Evolutionary conservation across 345 rosid species (phyloP), one percentile per base, ranked within the genome.

Genomic region (Populus nigra): DNA sequence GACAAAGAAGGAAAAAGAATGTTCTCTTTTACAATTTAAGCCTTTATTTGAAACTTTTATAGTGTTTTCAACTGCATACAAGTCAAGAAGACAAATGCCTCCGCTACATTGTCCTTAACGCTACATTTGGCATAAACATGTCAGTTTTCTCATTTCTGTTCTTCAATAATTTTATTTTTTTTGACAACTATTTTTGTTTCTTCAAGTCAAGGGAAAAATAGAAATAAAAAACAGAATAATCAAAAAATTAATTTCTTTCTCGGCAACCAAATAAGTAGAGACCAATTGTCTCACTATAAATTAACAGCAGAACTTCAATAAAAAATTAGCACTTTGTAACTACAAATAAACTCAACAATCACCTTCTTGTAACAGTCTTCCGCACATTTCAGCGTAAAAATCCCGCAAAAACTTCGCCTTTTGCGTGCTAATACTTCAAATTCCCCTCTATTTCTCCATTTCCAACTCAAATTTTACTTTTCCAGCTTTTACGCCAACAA

Each of bases 351-450:
- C 57, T 62, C 69, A 53, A 43, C 15, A 71, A 55, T 63, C 76
- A 75, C 78, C 75, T 74, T 62, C 31, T 57, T 31, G 35, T 31
- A 55, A 66, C 69, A 45, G 63, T 47, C 33, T 23, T n/a, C 62
- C n/a, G 9, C 6, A 15, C 8, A 18, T 65, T 78, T 78, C 79
- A 78, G 11, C 76, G 27, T 66, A 74, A 68, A 65, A 80, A 82
- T 74, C 74, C 57, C 22, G 15, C 57, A 53, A 78, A 80, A 25
- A 31, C 76, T 79, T 77, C 80, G 70, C 73, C 41, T 77, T 25
- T 15, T 43, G 22, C 22, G 31, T 36, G 68, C 31, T 53, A 63
- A 76, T 65, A 63, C 79, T 45, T 73, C 66, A 78, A 77, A 73
- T 36, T 41, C 25, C 36, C 33, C 55, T 69, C 69, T 35, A 70